Conservation (phyloP, 225 moss, liverwort and hornwort genomes). For the Bryoerythrophyllum caledonicum region DNA sequence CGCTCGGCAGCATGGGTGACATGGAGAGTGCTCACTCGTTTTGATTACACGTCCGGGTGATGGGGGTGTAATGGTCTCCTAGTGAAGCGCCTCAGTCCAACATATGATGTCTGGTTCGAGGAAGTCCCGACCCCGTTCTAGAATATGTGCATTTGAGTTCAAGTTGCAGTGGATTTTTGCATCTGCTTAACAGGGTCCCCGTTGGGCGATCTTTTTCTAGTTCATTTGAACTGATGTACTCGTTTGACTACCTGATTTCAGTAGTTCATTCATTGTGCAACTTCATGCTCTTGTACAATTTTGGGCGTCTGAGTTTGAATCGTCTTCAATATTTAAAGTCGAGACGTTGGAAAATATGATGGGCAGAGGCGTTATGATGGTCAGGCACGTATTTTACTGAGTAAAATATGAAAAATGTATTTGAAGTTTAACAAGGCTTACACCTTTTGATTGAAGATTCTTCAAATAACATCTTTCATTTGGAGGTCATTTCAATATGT, state of each 20-base stretch:
- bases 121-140: not conserved
- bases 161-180: not conserved
- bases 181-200: not conserved
- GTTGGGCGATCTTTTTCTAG: not conserved
- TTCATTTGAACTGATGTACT: not conserved
- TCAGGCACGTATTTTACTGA: no score
- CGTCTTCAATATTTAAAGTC: no score
- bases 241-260: not conserved
- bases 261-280: no score
- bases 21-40: slow-evolving; percentile 12
- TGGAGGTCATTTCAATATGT: no score
- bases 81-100: not conserved
- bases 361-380: no score
- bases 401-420: no score
- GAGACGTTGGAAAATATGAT: no score
- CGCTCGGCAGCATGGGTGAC: slow-evolving; percentile 9
- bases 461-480: no score
- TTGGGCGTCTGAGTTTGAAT: no score
- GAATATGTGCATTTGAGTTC: not conserved
- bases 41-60: slow-evolving; percentile 1
- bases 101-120: slow-evolving; percentile 3
- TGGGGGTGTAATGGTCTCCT: slow-evolving; percentile 6
- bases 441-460: no score
- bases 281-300: no score
- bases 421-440: no score